Base-by-base conservation (phyloP, 805 yeast species). In the Kockiozyma suomiensis region DNA sequence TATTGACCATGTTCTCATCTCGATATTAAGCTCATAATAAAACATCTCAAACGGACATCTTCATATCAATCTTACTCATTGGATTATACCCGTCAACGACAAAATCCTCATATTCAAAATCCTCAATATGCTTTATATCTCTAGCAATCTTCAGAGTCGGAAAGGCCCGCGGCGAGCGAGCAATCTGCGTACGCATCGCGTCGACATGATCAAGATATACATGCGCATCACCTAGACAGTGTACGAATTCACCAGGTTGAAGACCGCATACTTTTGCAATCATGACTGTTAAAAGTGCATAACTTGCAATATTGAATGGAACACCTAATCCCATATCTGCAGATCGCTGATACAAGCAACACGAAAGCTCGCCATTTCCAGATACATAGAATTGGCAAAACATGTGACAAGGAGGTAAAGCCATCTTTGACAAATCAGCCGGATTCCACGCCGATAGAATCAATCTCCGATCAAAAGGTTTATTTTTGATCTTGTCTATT, bases 311-410 rank as follows among this genome's bases (percentile, higher is more conserved):
- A 72, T 94, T 94, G 75, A 94, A 94, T 0, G 99, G 99, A 23
- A 94, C 98, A 13, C 99, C 99, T n/a, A 94, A 81, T 0, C 99
- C 99, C 97, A 94, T 92, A 72, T 94, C 99, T 75, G 98, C 93
- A n/a, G 97, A 88, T 70, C 99, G 83, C 76, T 94, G 99, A 75
- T 94, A 94, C 78, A 94, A 78, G 59, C 87, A 82, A 73, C 99
- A 94, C 12, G 94, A 88, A 57, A 94, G 80, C 69, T 81, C 84
- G 23, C 68, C 75, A 83, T 26, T 71, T 71, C 42, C 35, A 70
- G 82, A 88, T 41, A 94, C 99, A 72, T 88, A 94, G 71, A 94
- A 94, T 74, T 94, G 99, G 57, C 96, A 86, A 71, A 94, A 89
- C 25, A 94, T 96, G 74, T 94, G 99, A 71, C 99, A 94, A 28